phyloP scores from a whole-genome alignment of 2,329 filamentous ascomycete genomes.

The Ophiocordyceps polyrhachis-furcata region DNA sequence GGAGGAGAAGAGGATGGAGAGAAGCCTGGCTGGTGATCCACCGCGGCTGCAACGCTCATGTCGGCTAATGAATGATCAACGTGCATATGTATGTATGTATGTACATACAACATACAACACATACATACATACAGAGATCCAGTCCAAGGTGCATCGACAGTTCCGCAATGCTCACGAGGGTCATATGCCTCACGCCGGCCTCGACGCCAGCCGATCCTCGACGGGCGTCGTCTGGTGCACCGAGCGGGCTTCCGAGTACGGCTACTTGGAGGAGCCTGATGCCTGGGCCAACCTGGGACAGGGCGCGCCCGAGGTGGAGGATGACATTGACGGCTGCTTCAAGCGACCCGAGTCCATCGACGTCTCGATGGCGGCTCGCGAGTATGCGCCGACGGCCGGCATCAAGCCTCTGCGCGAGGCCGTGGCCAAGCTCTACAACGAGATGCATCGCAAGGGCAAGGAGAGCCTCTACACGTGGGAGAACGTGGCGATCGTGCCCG shows the following conservation, averaged over 20 bases:
- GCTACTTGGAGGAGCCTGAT: slow-evolving; percentile 65
- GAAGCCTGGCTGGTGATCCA: background rate
- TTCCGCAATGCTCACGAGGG: slow-evolving; percentile 84
- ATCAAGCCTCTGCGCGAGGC: slow-evolving; percentile 82
- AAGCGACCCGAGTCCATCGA: slow-evolving; percentile 62
- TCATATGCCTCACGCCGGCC: slow-evolving; percentile 75
- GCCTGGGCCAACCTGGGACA: slow-evolving; percentile 88
- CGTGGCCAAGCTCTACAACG: slow-evolving; percentile 83
- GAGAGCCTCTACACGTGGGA: slow-evolving; percentile 87
- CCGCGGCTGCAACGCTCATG: background rate
- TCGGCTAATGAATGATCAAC: background rate
- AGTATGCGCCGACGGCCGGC: slow-evolving; percentile 86
- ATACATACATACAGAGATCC: slow-evolving; percentile 39
- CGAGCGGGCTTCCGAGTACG: slow-evolving; percentile 74
- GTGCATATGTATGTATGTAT: too few species aligned
- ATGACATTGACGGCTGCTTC: slow-evolving; percentile 82
- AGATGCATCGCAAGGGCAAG: slow-evolving; percentile 75
- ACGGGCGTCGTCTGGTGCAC: slow-evolving; percentile 92
- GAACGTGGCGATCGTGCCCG: slow-evolving; percentile 91
- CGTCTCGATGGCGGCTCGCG: slow-evolving; percentile 58
- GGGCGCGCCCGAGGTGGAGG: slow-evolving; percentile 84
- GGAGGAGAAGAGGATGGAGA: background rate
- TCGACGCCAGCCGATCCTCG: slow-evolving; percentile 72
- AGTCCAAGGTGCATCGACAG: slow-evolving; percentile 70
- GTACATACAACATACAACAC: too few species aligned